phyloP scores from a whole-genome alignment of 495 filamentous ascomycete genomes.

The Penicillium subrubescens region DNA sequence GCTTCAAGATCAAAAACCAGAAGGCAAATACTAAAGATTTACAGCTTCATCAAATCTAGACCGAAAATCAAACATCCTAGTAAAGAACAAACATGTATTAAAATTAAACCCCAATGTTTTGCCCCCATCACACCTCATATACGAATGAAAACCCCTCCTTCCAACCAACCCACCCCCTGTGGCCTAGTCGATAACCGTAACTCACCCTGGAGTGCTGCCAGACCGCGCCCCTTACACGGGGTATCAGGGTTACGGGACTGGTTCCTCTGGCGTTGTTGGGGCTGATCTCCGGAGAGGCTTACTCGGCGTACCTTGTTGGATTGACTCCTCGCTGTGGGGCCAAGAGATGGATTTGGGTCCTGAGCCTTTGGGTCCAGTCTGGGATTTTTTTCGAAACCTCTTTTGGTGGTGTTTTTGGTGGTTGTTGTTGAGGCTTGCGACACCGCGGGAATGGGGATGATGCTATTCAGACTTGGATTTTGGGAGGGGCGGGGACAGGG shows the following conservation, averaged over 20 bases:
- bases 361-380: background rate
- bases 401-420: background rate
- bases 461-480: background rate
- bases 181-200: background rate
- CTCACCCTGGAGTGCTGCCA: constrained; percentile 1
- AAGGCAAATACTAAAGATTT: too few species aligned
- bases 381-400: background rate
- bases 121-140: too few species aligned
- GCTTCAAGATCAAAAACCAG: too few species aligned
- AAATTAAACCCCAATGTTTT: too few species aligned
- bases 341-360: background rate
- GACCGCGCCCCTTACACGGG: background rate
- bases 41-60: too few species aligned
- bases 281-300: constrained; percentile 2
- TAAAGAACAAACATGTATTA: too few species aligned
- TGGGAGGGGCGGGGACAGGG: background rate
- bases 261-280: constrained; percentile 8
- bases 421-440: background rate
- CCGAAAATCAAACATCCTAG: too few species aligned
- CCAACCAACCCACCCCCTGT: background rate
- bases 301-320: constrained; percentile 4
- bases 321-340: constrained; percentile 9
- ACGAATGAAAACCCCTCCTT: background rate
- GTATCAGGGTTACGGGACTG: background rate
- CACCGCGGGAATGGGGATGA: background rate